Evolutionary conservation across 2,329 filamentous ascomycete species (phyloP).

Genomic region (Colletotrichum australisinense): DNA sequence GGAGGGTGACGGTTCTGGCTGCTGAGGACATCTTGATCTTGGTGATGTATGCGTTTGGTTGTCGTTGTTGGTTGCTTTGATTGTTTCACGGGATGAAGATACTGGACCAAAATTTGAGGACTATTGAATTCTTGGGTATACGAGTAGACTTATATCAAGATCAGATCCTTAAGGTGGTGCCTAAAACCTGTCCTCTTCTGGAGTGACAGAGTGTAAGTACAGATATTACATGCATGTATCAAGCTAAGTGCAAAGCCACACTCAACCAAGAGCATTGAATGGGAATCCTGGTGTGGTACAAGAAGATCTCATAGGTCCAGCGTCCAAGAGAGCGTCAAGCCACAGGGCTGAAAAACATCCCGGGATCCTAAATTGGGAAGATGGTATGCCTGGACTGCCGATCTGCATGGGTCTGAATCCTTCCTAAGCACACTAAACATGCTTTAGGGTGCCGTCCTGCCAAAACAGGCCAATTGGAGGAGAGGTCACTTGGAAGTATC

Average conservation of each 20-base stretch:
- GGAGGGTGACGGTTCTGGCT: slow-evolving; percentile 9
- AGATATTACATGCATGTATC: not conserved
- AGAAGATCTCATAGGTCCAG: not conserved
- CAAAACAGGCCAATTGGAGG: not conserved
- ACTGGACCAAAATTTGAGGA: not conserved
- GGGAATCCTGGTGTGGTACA: no score
- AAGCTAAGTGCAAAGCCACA: not conserved
- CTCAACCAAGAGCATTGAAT: not conserved
- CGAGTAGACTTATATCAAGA: not conserved
- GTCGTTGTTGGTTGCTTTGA: not conserved
- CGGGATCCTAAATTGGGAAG: not conserved
- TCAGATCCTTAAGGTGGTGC: not conserved
- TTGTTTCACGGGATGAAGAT: not conserved
- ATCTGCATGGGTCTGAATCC: not conserved
- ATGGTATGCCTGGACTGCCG: not conserved
- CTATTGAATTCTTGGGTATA: not conserved
- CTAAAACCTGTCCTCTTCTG: not conserved
- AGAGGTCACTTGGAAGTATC: not conserved
- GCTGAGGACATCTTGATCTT: not conserved
- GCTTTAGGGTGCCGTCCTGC: not conserved
- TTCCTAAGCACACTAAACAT: not conserved
- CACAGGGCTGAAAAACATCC: not conserved
- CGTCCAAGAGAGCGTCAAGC: not conserved
- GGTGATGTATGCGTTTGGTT: not conserved
- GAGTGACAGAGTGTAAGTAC: not conserved